Evolutionary conservation across 208 protist genomes (phyloP).

Genomic region (Trypanosoma theileri): DNA sequence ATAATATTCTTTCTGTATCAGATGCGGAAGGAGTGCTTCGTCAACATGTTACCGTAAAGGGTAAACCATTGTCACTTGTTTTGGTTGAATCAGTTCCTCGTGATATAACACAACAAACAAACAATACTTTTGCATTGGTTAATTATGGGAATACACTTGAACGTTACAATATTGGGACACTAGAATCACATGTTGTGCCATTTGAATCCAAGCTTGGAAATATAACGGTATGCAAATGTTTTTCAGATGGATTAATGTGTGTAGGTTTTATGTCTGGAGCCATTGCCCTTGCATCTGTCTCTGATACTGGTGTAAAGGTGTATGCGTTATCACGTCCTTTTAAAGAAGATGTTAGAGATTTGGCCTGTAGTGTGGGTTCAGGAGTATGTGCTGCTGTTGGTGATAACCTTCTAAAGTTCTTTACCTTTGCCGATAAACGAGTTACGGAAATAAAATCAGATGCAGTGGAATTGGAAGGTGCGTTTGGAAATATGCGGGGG

Average conservation of each 20-base stretch:
- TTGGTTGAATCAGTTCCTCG: constrained; percentile 41
- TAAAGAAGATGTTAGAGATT: constrained; percentile 28
- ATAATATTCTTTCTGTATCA: constrained; percentile 86
- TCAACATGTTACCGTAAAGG: constrained; percentile 45
- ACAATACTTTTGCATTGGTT: constrained; percentile 58
- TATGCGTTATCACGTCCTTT: constrained; percentile 34
- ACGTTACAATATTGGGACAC: constrained; percentile 47
- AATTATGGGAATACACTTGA: constrained; percentile 56
- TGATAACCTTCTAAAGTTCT: constrained; percentile 56
- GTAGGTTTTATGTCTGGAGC: constrained; percentile 61
- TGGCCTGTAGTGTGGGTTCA: constrained; percentile 53
- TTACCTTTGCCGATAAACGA: constrained; percentile 53
- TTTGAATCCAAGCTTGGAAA: constrained; percentile 74
- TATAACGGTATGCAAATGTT: constrained; percentile 42
- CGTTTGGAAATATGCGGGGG: constrained; percentile 34
- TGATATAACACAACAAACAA: constrained; percentile 18
- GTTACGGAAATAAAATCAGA: constrained; percentile 48
- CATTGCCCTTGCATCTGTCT: constrained; percentile 47
- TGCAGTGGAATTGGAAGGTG: constrained; percentile 40
- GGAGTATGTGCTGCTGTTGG: constrained; percentile 45
- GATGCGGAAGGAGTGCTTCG: constrained; percentile 80
- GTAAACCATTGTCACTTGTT: constrained; percentile 47
- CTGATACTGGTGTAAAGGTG: constrained; percentile 44
- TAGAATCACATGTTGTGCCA: constrained; percentile 52
- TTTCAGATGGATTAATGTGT: constrained; percentile 41